Percentiles rank a stretch among this genome's conserved stretches.
Evolutionary conservation across 1,139 yeast species (phyloP).

Genomic region (Maudiozyma humilis): DNA sequence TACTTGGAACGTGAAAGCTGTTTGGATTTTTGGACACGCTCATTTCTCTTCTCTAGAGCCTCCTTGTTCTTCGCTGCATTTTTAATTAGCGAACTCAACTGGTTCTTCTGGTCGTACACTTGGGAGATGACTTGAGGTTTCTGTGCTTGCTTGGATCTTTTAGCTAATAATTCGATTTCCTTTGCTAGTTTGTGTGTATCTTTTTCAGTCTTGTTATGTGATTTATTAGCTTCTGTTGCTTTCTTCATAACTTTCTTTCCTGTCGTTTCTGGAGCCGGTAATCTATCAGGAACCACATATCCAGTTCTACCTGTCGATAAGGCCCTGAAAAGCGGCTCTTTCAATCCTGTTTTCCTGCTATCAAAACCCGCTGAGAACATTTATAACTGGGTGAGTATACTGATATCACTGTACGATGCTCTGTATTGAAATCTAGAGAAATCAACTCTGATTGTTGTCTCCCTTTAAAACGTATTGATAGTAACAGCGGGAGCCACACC

Average conservation of each 20-base stretch:
- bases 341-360: background rate
- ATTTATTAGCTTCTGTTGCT: no score
- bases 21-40: slow-evolving; percentile 20
- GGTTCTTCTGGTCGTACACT: slow-evolving; percentile 29
- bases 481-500: no score
- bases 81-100: slow-evolving; percentile 29
- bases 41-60: slow-evolving; percentile 25
- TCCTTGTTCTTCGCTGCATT: slow-evolving; percentile 30
- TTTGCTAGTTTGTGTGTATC: background rate
- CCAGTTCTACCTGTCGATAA: background rate
- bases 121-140: slow-evolving; percentile 14
- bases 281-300: no score
- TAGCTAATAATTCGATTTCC: background rate
- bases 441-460: no score
- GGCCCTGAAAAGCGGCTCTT: background rate
- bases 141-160: background rate
- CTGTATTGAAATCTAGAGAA: no score
- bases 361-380: background rate
- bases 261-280: no score
- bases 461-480: no score
- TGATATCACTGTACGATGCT: no score
- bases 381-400: background rate
- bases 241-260: no score
- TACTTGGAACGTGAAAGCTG: slow-evolving; percentile 23
- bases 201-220: background rate